Conservation (phyloP, 441 rosid species). For the Eutrema salsugineum region DNA sequence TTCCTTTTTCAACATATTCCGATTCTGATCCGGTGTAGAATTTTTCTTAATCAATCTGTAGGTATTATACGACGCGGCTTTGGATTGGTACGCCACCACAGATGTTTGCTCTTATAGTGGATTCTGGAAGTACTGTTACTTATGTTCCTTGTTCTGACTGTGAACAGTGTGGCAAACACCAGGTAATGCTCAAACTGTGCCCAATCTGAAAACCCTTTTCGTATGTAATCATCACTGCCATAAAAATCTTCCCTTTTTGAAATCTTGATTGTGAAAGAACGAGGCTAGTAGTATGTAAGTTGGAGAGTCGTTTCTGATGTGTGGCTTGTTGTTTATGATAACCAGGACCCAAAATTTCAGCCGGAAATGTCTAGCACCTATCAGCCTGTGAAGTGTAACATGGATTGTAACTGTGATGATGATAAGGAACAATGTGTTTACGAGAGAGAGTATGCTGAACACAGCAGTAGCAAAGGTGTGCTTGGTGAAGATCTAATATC, state of each 20-base stretch:
- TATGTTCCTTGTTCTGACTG: slow-evolving; percentile 90
- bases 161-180: slow-evolving; percentile 78
- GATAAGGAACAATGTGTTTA: slow-evolving; percentile 64
- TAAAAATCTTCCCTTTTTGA: background rate
- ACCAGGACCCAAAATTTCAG: slow-evolving; percentile 80
- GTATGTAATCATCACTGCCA: background rate
- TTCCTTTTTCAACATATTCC: background rate
- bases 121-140: slow-evolving; percentile 92
- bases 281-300: no score
- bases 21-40: background rate
- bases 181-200: slow-evolving; percentile 39
- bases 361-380: slow-evolving; percentile 82
- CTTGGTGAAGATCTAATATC: slow-evolving; percentile 81
- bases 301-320: background rate
- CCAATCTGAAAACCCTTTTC: background rate
- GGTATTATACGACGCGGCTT: slow-evolving; percentile 85
- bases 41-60: background rate
- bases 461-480: slow-evolving; percentile 89
- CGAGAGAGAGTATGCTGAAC: slow-evolving; percentile 90
- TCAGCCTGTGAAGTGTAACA: slow-evolving; percentile 67
- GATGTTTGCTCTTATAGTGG: slow-evolving; percentile 89
- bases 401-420: slow-evolving; percentile 70
- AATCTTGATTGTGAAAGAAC: background rate
- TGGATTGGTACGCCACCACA: slow-evolving; percentile 98
- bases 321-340: background rate